Base-by-base conservation (phyloP, 805 yeast genomes). In the Pichia phayaonensis region DNA sequence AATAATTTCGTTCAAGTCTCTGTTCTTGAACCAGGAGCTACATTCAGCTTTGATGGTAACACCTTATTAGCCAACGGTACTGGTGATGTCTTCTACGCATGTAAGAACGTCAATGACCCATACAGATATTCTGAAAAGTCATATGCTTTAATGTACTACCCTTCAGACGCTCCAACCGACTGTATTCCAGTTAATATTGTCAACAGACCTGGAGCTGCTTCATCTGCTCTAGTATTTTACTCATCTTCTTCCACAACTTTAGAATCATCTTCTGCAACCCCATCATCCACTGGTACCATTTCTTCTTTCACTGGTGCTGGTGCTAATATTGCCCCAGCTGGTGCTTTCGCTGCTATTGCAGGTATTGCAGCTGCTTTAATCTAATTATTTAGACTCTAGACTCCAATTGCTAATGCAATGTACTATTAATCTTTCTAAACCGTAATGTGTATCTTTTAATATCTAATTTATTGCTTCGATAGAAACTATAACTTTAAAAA, bases 51-150 rank as follows among this genome's bases (percentile, higher is more conserved):
- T 41, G 43, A 42, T 21, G 57, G 57, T 46, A 67, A 63, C 31
- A 48, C 52, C 18, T 59, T 73, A 45, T 45, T 52, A 16, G 62
- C 64, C 48, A 59, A 66, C 42, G 71, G 72, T 42, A 50, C 69
- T 21, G 22, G 65, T 24, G 56, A 54, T 26, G 62, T 62, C 24
- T 72, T 74, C 64, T 70, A 62, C 57, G 79, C 73, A 47, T 70
- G 71, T 56, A 71, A 65, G 68, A 68, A 73, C 65, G 65, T 70
- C 51, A 57, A 56, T 44, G 80, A 75, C 57, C 76, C 77, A 24
- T 75, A 74, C 65, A 40, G 53, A n/a, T 69, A 65, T 61, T 71
- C 75, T 38, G 39, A 55, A 20, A 15, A 42, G 12, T 16, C 52
- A 21, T 70, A 59, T 53, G 62, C 62, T 48, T 63, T 68, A 49